Evolutionary conservation across 305 asterid species (phyloP), one percentile per base, ranked within the genome.

Genomic region (Vinca major): DNA sequence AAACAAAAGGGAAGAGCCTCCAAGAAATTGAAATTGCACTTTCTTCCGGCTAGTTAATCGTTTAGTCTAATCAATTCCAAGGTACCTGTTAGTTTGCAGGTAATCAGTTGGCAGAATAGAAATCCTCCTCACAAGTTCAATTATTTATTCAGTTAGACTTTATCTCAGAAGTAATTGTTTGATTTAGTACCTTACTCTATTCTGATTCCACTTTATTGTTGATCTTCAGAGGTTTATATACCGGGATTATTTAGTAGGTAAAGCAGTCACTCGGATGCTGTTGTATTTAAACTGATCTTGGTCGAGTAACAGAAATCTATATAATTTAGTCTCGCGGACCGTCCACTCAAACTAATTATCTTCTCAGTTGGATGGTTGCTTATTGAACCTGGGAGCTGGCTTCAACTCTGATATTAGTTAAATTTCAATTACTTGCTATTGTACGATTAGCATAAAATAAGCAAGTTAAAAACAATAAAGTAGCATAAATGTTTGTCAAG

Each of bases 1-100:
- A 91, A 82, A 91, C 97, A 21, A 89, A 91, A 83, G 97, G 97
- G 67, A 89, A 84, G 79, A 82, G 93, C 0, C 85, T 91, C 62
- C 96, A 91, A 80, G 96, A 91, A 75, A 87, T 91, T 52, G 97
- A 91, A 77, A 74, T 87, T 72, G 89, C 91, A 57, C 84, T 74
- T 86, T 61, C 83, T 80, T 78, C 86, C 86, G 37, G 78, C 80
- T 71, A 88, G 81, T 73, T 80, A 78, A 69, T 56, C 21, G 44
- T 63, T 53, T 7, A 14, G 16, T 66, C 19, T 36, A 49, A 33
- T 17, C 48, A 61, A 37, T 3, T 37, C 21, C 39, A 12, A 67
- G 71, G 64, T 54, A 67, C 54, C 33, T 13, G 12, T 45, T 54
- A 51, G 11, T 20, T 9, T 13, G 51, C 51, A 13, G 26, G 19